Percentiles rank a stretch among this genome's conserved stretches.
These are phyloP conservation scores for Globisporangium alternatum DNA, from an alignment of 352 stramenopile genomes.

Conservation along the genomic window DNA sequence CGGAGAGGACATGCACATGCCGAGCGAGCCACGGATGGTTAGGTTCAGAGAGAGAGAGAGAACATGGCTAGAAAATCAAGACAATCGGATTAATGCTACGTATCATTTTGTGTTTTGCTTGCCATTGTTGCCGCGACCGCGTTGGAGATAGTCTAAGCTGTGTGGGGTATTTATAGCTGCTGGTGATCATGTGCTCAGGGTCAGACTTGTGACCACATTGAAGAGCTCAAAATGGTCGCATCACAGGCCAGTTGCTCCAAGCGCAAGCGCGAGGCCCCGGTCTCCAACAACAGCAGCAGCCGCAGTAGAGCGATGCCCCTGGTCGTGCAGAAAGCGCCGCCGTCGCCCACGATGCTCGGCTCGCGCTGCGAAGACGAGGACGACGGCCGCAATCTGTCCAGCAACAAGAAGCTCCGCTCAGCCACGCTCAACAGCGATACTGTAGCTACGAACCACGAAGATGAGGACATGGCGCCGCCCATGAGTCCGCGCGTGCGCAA, in stretches of 20 bases:
- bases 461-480: conserved; percentile 22
- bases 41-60: background rate
- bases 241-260: background rate
- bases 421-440: background rate
- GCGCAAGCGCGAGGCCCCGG: conserved; percentile 4
- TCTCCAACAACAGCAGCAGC: background rate
- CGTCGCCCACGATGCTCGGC: conserved; percentile 5
- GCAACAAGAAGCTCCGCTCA: background rate
- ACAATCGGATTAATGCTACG: conserved; percentile 16
- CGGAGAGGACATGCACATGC: background rate
- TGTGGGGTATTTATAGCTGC: conserved; percentile 2
- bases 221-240: conserved; percentile 12
- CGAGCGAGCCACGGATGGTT: background rate
- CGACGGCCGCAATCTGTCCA: background rate
- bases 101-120: conserved; percentile 14
- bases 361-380: conserved; percentile 26
- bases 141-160: background rate
- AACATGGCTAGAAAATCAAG: conserved; percentile 1
- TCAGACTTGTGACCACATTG: background rate
- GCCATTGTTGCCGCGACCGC: background rate
- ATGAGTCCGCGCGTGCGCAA: conserved; percentile 63
- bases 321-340: conserved; percentile 6
- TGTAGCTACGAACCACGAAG: conserved; percentile 10
- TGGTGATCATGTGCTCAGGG: background rate
- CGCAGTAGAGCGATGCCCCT: conserved; percentile 6